Conservation (phyloP, 2,329 filamentous ascomycete species). For the Xylariaceae sp. region DNA sequence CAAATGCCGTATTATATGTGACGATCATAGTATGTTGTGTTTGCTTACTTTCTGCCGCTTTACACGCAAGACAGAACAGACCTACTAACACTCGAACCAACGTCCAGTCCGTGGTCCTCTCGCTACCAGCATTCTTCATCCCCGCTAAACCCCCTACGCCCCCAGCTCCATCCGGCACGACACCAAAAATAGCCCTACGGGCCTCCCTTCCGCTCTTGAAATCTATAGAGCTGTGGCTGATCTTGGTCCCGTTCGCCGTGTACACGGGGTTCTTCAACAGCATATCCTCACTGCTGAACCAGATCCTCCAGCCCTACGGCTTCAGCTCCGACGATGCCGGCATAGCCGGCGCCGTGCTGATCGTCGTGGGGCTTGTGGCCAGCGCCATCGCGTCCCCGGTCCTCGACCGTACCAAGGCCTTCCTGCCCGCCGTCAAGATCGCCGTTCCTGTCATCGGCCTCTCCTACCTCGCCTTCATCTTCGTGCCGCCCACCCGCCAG, state of each 20-base stretch:
- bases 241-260: constrained; percentile 79
- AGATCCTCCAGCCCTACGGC: constrained; percentile 85
- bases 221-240: constrained; percentile 77
- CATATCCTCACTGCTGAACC: constrained; percentile 84
- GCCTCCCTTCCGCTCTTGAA: constrained; percentile 64
- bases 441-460: constrained; percentile 75
- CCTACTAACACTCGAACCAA: neutral
- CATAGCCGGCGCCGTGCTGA: constrained; percentile 86
- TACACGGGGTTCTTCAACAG: constrained; percentile 96
- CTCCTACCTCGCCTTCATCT: constrained; percentile 80
- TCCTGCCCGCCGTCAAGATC: constrained; percentile 73
- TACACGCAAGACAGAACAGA: neutral
- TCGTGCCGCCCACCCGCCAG: constrained; percentile 67
- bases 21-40: constrained; percentile 72
- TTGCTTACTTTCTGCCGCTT: constrained; percentile 10
- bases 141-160: constrained; percentile 79
- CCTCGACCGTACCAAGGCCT: constrained; percentile 83
- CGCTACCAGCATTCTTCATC: constrained; percentile 81
- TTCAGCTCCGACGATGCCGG: constrained; percentile 85
- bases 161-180: constrained; percentile 69
- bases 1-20: constrained; percentile 83
- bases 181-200: constrained; percentile 59
- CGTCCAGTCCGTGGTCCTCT: constrained; percentile 56
- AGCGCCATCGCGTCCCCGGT: constrained; percentile 80
- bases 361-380: constrained; percentile 81